Evolutionary conservation across 345 rosid genomes (phyloP), one percentile per base, ranked within the genome.

Genomic region (Alliaria petiolata): DNA sequence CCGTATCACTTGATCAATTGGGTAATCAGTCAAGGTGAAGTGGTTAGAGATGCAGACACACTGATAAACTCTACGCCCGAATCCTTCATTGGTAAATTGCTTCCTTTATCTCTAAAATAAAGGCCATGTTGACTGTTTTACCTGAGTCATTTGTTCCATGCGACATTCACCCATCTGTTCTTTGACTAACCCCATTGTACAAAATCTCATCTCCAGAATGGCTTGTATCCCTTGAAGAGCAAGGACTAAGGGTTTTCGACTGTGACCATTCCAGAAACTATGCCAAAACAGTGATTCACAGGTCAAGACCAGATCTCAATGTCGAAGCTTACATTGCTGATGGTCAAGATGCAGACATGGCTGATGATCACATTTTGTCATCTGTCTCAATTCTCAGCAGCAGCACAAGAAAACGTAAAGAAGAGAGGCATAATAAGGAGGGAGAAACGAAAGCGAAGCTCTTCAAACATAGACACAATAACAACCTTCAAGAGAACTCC

Each of bases 371-470:
- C 22, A 62, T 60, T 66, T 65, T 42, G 52, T 50, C 80, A 42
- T 59, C 62, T 8, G 42, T 67, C 51, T 51, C 67, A 5, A 35
- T 62, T 20, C 26, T 53, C 50, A 58, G 62, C 42, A 75, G 77
- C 36, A 75, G 66, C 49, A 75, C 84, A 17, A 89, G 86, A 78
- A 89, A 92, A 57, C 95, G 91, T 62, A 90, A 85, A 83, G 91
- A 85, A 56, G 85, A 76, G 73, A 65, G 71, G 51, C 49, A 54
- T 20, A 0, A 33, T 16, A 67, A 61, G 45, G 95, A 83, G 69
- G 79, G 59, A 31, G 78, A 81, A 59, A 67, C 61, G 49, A 83
- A 82, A 19, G 55, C 70, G 52, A 90, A 86, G 81, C 46, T 80
- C 65, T 70, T 77, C 38, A 92, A 83, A 72, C 79, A 66, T 80